phyloP scores from a whole-genome alignment of 192 early-diverging fungal species.

The Funneliformis mosseae region DNA sequence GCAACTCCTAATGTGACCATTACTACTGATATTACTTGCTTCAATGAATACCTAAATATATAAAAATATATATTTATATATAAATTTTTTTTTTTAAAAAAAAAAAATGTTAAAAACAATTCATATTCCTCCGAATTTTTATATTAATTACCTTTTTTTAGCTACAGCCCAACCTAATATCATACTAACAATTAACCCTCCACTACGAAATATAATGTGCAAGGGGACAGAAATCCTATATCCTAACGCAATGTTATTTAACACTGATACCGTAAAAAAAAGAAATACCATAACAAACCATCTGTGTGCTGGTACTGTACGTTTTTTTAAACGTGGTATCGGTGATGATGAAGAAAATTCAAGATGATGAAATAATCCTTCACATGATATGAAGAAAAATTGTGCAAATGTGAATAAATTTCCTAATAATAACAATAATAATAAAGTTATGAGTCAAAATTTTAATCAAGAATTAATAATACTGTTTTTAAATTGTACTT shows the following conservation, averaged over 20 bases:
- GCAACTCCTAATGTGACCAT: slow-evolving; percentile 81
- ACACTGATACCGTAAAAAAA: slow-evolving; percentile 76
- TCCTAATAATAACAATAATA: slow-evolving; percentile 36
- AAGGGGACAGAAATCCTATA: slow-evolving; percentile 84
- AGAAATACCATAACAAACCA: slow-evolving; percentile 79
- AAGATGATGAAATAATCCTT: slow-evolving; percentile 61
- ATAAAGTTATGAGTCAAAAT: not conserved
- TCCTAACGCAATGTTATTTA: slow-evolving; percentile 83
- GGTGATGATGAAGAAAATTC: slow-evolving; percentile 32
- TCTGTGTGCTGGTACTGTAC: slow-evolving; percentile 65
- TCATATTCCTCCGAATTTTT: too few relatives aligned
- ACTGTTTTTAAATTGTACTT: slow-evolving; percentile 10
- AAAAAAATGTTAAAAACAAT: not conserved
- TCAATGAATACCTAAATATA: slow-evolving; percentile 46
- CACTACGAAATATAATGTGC: slow-evolving; percentile 90
- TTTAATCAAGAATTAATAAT: not conserved
- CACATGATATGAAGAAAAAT: slow-evolving; percentile 69
- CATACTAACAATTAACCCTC: slow-evolving; percentile 85
- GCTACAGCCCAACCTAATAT: slow-evolving; percentile 65
- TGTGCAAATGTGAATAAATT: slow-evolving; percentile 76
- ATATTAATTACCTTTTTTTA: slow-evolving; percentile 60
- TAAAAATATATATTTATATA: not conserved
- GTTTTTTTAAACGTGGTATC: slow-evolving; percentile 55
- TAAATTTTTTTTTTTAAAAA: not conserved
- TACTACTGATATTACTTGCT: slow-evolving; percentile 63